These are phyloP conservation scores for Kwoniella shivajii DNA, from an alignment of 1,284 basidiomycete species.

Conservation along the genomic window DNA sequence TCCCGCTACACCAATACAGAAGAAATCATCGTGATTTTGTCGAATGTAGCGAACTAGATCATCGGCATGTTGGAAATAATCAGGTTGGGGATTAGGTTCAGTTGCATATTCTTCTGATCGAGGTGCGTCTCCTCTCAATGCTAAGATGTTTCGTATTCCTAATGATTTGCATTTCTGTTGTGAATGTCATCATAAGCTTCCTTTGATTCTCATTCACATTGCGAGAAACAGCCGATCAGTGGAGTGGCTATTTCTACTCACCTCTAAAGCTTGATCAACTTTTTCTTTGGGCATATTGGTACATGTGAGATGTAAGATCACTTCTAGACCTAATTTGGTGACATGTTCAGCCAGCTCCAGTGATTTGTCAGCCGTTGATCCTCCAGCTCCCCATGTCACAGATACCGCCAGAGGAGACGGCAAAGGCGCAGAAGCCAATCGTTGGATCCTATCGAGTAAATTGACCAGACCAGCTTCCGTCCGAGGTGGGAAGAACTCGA, in stretches of 20 bases:
- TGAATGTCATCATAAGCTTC: constrained; percentile 20
- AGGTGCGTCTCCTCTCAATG: constrained; percentile 91
- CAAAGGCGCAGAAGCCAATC: constrained; percentile 62
- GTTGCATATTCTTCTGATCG: constrained; percentile 91
- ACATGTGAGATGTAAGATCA: constrained; percentile 93
- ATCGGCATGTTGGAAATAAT: constrained; percentile 84
- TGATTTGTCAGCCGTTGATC: constrained; percentile 83
- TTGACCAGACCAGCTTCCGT: constrained; percentile 91
- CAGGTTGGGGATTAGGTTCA: constrained; percentile 72
- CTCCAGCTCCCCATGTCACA: constrained; percentile 97
- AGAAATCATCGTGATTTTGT: constrained; percentile 77
- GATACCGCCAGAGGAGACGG: constrained; percentile 72
- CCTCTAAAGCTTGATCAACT: constrained; percentile 80
- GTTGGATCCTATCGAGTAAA: constrained; percentile 74
- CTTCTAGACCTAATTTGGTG: constrained; percentile 61
- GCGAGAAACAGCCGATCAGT: too few species aligned
- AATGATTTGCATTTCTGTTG: constrained; percentile 72
- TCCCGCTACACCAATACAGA: constrained; percentile 73
- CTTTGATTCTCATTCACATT: neutral
- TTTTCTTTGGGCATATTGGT: constrained; percentile 92
- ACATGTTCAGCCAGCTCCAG: constrained; percentile 78
- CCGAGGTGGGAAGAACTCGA: constrained; percentile 94
- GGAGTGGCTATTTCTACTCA: constrained; percentile 49
- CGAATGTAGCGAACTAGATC: constrained; percentile 93
- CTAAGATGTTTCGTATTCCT: constrained; percentile 89